Evolutionary conservation across 495 filamentous ascomycete genomes (phyloP).

Genomic region (Penicillium chermesinum): DNA sequence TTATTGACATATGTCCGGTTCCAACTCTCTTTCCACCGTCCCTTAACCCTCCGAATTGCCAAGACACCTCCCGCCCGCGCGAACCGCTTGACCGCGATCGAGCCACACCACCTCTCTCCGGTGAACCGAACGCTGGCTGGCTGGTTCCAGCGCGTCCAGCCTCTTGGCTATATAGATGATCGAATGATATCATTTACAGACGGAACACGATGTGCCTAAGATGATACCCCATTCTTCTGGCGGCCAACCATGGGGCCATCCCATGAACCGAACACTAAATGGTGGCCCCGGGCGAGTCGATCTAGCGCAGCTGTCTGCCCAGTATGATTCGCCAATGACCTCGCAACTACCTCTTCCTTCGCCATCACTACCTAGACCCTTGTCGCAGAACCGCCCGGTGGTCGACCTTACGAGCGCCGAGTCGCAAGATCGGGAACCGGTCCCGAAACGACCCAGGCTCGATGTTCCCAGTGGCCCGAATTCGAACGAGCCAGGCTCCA

Average conservation of each 20-base stretch:
- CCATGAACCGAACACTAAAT: slow-evolving; percentile 35
- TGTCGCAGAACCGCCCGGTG: slow-evolving; percentile 24
- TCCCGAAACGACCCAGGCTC: slow-evolving; percentile 36
- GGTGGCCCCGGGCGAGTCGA: slow-evolving; percentile 32
- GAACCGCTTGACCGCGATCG: not conserved
- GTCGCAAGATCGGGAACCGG: slow-evolving; percentile 36
- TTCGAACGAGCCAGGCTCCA: slow-evolving; percentile 18
- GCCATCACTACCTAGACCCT: slow-evolving; percentile 4
- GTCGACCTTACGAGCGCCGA: slow-evolving; percentile 38
- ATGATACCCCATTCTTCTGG: slow-evolving; percentile 47
- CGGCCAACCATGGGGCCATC: slow-evolving; percentile 40
- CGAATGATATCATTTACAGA: slow-evolving; percentile 9
- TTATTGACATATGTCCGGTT: too few relatives aligned
- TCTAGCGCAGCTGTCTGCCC: slow-evolving; percentile 20
- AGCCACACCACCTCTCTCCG: too few relatives aligned
- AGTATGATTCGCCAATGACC: slow-evolving; percentile 26
- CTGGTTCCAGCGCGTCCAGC: too few relatives aligned
- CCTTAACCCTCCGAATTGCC: not conserved
- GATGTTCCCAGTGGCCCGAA: slow-evolving; percentile 27
- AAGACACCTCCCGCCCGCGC: not conserved
- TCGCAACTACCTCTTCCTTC: slow-evolving; percentile 12
- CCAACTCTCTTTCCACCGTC: not conserved
- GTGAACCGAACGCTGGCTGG: too few relatives aligned
- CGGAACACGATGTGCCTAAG: slow-evolving; percentile 41
- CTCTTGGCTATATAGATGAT: slow-evolving; percentile 3